Conservation (phyloP, 2,329 filamentous ascomycete genomes). For the Colletotrichum destructivum region DNA sequence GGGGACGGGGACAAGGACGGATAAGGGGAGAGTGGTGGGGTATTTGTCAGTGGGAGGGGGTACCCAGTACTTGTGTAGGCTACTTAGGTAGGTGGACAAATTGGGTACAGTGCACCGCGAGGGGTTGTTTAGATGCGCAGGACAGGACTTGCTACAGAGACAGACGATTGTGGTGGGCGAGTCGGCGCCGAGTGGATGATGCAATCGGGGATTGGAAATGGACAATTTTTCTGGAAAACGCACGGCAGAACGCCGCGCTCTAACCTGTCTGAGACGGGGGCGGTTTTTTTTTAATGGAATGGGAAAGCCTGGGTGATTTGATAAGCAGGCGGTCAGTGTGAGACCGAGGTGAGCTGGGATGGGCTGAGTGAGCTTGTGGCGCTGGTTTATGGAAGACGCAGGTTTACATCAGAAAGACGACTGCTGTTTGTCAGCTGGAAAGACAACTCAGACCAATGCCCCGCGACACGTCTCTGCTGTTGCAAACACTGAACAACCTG, state of each 20-base stretch:
- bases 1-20: neutral
- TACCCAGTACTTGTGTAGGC: too few species aligned
- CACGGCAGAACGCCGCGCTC: slow-evolving; percentile 19
- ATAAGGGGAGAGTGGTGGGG: neutral
- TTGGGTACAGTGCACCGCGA: neutral
- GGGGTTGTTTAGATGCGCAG: neutral
- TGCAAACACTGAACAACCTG: too few species aligned
- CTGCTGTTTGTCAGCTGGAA: neutral
- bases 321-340: neutral
- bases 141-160: neutral
- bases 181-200: slow-evolving; percentile 33
- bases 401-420: neutral
- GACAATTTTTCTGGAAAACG: neutral
- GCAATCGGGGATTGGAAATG: slow-evolving; percentile 34
- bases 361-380: neutral
- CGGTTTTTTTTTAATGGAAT: neutral
- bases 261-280: neutral
- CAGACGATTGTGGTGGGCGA: slow-evolving; percentile 3
- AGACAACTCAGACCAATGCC: neutral
- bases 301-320: neutral
- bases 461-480: neutral
- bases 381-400: neutral
- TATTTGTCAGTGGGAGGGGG: slow-evolving; percentile 16
- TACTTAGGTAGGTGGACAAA: too few species aligned
- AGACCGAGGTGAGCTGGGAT: neutral